A percentile compares a stretch with the other conserved stretches of the same genome.
Conservation (phyloP, 1,284 basidiomycete genomes). For the Porodaedalea pini region DNA sequence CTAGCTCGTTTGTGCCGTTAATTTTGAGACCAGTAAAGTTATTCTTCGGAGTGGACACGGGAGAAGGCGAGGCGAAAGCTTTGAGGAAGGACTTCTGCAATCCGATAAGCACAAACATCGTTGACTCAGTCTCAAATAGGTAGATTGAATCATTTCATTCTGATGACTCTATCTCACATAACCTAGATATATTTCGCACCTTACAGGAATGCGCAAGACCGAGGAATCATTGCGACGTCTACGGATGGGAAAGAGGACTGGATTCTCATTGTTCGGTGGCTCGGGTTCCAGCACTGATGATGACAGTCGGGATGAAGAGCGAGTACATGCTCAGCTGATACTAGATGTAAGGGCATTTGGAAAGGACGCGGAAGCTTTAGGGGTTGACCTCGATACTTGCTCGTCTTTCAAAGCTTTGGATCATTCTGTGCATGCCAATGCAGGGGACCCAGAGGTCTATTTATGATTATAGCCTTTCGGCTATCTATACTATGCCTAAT, state of each 20-base stretch:
- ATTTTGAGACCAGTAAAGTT: constrained; percentile 80
- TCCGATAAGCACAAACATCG: constrained; percentile 61
- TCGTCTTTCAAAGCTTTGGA: constrained; percentile 55
- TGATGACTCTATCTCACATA: background rate
- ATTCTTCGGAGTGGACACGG: constrained; percentile 65
- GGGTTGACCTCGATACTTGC: constrained; percentile 56
- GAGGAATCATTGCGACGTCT: constrained; percentile 83
- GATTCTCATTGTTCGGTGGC: constrained; percentile 74
- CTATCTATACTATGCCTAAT: no score
- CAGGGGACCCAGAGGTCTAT: constrained; percentile 33
- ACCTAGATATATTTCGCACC: constrained; percentile 62
- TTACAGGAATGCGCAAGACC: constrained; percentile 84
- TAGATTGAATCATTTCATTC: constrained; percentile 29
- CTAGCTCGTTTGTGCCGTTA: constrained; percentile 80
- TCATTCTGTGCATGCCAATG: constrained; percentile 52
- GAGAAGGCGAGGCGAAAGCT: constrained; percentile 51
- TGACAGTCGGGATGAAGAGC: constrained; percentile 72
- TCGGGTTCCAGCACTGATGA: constrained; percentile 48
- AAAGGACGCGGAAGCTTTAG: constrained; percentile 67
- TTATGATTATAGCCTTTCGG: background rate
- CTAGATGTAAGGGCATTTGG: constrained; percentile 82
- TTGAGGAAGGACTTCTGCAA: constrained; percentile 54
- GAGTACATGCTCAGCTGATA: constrained; percentile 82
- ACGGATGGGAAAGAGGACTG: constrained; percentile 79
- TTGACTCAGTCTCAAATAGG: constrained; percentile 72